Conservation (phyloP, 2,329 filamentous ascomycete species). For the Xylaria sp. region DNA sequence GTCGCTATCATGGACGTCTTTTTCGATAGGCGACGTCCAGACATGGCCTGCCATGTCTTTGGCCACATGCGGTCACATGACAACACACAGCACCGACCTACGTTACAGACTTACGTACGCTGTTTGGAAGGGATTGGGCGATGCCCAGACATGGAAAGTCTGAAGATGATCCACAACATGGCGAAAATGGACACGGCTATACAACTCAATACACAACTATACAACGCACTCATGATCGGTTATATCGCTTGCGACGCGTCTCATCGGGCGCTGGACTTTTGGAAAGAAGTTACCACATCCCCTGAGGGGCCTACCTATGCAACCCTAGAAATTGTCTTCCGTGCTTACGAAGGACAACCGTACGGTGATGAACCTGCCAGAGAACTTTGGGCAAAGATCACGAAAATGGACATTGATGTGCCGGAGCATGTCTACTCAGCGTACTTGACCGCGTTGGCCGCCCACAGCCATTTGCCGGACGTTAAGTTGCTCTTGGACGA, state of each 20-base stretch:
- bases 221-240: conserved; percentile 88
- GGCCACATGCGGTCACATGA: conserved; percentile 90
- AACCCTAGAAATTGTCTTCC: conserved; percentile 83
- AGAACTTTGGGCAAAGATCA: conserved; percentile 76
- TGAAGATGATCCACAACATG: conserved; percentile 89
- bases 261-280: conserved; percentile 77
- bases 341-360: conserved; percentile 74
- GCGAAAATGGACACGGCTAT: conserved; percentile 90
- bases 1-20: conserved; percentile 83
- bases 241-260: conserved; percentile 77
- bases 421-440: conserved; percentile 78
- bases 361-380: conserved; percentile 70
- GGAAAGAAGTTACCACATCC: conserved; percentile 84
- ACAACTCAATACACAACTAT: conserved; percentile 77
- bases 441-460: conserved; percentile 81
- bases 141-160: conserved; percentile 69
- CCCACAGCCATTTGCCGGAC: conserved; percentile 76
- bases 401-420: conserved; percentile 80
- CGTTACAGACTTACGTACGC: conserved; percentile 77
- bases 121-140: conserved; percentile 80
- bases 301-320: conserved; percentile 87
- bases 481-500: conserved; percentile 73
- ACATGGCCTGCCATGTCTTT: conserved; percentile 89
- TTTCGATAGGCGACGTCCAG: conserved; percentile 78
- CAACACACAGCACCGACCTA: conserved; percentile 72